These are phyloP conservation scores for Fusarium tricinctum DNA, from an alignment of 2,329 filamentous ascomycete genomes.

Conservation along the genomic window DNA sequence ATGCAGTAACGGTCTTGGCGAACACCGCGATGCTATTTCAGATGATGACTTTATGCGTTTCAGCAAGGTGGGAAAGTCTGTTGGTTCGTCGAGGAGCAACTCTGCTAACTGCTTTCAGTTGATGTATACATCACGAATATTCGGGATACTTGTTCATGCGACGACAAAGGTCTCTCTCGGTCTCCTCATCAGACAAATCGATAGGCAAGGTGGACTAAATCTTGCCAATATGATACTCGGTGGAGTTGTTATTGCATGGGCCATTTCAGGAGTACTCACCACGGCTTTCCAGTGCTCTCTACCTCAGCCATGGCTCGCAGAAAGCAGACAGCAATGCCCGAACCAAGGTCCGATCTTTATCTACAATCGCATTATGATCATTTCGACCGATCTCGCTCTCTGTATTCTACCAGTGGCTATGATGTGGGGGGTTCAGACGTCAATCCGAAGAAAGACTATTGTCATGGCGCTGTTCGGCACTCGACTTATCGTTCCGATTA, in stretches of 20 bases:
- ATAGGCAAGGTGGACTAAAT: constrained; percentile 31
- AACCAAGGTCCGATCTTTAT: constrained; percentile 30
- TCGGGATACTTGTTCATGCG: constrained; percentile 37
- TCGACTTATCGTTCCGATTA: constrained; percentile 41
- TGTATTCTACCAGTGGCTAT: constrained; percentile 41
- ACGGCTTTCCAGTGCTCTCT: constrained; percentile 37
- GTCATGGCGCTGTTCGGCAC: constrained; percentile 42
- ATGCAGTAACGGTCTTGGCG: constrained; percentile 34
- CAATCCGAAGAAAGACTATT: constrained; percentile 33
- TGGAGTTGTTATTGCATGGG: constrained; percentile 22
- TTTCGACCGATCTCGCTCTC: constrained; percentile 33
- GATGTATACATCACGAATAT: constrained; percentile 41
- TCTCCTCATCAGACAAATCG: constrained; percentile 45
- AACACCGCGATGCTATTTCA: constrained; percentile 24
- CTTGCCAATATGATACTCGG: constrained; percentile 33
- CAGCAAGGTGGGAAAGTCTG: constrained; percentile 28
- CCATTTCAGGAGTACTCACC: constrained; percentile 32
- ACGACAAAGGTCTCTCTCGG: constrained; percentile 43
- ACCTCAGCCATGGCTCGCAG: constrained; percentile 37
- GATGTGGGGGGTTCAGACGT: constrained; percentile 48
- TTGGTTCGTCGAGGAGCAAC: rapidly evolving
- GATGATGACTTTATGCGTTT: constrained; percentile 20
- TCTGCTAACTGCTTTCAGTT: constrained; percentile 28
- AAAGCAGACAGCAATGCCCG: constrained; percentile 23
- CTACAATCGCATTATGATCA: constrained; percentile 39